Evolutionary conservation across 192 early-diverging fungal genomes (phyloP).

Genomic region (Gorgonomyces haynaldii): DNA sequence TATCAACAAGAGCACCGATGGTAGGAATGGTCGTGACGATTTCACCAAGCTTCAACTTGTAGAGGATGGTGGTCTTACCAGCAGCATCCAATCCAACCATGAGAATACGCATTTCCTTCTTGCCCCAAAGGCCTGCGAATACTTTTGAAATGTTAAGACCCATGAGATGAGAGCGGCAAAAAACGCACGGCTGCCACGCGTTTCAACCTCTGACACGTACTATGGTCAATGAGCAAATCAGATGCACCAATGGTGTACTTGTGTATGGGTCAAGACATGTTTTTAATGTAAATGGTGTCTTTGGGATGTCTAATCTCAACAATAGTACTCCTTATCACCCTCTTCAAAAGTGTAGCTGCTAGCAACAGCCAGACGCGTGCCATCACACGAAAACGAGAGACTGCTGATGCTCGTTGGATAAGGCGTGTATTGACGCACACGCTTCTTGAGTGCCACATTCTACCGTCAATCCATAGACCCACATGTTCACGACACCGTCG

Average conservation of each 20-base stretch:
- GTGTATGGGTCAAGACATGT: background rate
- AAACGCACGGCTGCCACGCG: background rate
- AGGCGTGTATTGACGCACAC: constrained; percentile 65
- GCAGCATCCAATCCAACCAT: constrained; percentile 92
- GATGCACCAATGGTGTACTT: background rate
- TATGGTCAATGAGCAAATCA: background rate
- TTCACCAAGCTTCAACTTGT: constrained; percentile 97
- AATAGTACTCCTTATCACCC: constrained; percentile 62
- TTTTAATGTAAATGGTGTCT: constrained; percentile 36
- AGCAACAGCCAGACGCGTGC: constrained; percentile 69
- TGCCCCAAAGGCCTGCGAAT: constrained; percentile 66
- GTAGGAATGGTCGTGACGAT: constrained; percentile 98
- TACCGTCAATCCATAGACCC: constrained; percentile 53
- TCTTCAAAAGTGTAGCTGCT: constrained; percentile 92
- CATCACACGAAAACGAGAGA: constrained; percentile 72
- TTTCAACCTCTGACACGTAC: background rate
- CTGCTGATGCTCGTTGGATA: constrained; percentile 74
- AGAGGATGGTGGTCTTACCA: constrained; percentile 97
- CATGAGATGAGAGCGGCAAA: constrained; percentile 35
- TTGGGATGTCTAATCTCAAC: constrained; percentile 40
- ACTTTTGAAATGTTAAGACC: constrained; percentile 75
- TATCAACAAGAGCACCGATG: constrained; percentile 57
- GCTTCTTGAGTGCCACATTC: constrained; percentile 69
- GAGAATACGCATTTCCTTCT: constrained; percentile 93
- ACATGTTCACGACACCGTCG: constrained; percentile 81